Evolutionary conservation across 352 stramenopile genomes (phyloP).

Genomic region (Pythium brachiatum): DNA sequence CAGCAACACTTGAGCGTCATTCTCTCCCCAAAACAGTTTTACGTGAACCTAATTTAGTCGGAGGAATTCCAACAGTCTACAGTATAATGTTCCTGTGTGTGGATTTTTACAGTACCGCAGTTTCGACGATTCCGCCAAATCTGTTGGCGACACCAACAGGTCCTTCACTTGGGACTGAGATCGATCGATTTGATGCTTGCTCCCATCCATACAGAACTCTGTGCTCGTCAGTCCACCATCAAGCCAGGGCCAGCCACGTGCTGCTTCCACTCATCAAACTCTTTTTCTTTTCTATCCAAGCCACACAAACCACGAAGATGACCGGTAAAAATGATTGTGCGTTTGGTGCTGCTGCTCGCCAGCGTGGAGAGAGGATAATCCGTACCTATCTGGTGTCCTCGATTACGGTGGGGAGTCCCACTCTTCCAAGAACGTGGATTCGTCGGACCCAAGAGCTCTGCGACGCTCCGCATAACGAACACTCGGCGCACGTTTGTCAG

Average conservation of each 20-base stretch:
- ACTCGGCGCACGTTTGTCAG: not conserved
- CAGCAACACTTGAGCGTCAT: not conserved
- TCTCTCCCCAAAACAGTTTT: no score
- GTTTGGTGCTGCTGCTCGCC: not conserved
- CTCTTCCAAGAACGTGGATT: not conserved
- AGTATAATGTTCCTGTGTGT: no score
- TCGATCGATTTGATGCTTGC: no score
- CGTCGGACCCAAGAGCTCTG: not conserved
- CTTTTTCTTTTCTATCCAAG: not conserved
- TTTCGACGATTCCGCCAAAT: no score
- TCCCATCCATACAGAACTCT: no score
- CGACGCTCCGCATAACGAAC: constrained; percentile 11
- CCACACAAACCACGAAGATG: not conserved
- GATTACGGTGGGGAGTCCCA: not conserved
- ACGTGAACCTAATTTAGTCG: no score
- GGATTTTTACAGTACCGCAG: no score
- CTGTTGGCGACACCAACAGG: no score
- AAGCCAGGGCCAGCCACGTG: not conserved
- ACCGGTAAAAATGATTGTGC: no score
- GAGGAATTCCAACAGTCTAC: no score
- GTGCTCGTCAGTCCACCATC: not conserved
- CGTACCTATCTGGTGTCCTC: not conserved
- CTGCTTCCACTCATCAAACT: not conserved
- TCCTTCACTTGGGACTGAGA: no score
- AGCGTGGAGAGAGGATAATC: not conserved